These are phyloP conservation scores for Schizothecium vesticola DNA, from an alignment of 495 filamentous ascomycete species.

Conservation along the genomic window DNA sequence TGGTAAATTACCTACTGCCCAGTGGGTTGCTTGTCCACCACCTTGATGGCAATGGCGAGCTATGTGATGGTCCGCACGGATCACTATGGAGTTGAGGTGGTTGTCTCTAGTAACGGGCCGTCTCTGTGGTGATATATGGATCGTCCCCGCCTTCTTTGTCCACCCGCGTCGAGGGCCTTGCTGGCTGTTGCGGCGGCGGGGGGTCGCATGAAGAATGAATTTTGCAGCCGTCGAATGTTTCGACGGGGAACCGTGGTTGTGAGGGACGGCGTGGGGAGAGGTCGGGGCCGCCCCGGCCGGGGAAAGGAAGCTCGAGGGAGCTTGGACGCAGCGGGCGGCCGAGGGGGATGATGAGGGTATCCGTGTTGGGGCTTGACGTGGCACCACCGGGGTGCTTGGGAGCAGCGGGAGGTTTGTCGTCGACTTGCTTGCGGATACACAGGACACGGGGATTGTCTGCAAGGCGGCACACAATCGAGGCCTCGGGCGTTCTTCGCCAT, in stretches of 20 bases:
- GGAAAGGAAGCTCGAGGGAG: background rate
- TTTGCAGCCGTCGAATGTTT: background rate
- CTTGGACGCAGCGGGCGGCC: background rate
- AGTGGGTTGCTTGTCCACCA: background rate
- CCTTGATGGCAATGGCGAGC: background rate
- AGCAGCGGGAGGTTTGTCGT: background rate
- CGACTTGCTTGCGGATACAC: background rate
- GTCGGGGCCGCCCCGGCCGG: too few relatives aligned
- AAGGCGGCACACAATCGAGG: background rate
- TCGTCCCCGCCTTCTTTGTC: background rate
- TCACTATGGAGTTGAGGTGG: background rate
- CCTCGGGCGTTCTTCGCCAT: background rate
- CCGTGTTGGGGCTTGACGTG: background rate
- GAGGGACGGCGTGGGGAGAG: background rate
- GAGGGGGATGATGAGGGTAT: background rate
- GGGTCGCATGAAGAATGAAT: background rate
- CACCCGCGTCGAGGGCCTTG: too few relatives aligned
- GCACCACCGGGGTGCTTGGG: background rate
- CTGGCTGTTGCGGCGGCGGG: background rate
- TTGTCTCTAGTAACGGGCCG: background rate
- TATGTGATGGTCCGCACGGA: background rate
- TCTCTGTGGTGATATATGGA: background rate
- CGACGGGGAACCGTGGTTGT: background rate
- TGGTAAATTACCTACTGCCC: slow-evolving; percentile 2
- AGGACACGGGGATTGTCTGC: background rate